Base-by-base conservation (phyloP, 2,329 filamentous ascomycete genomes). In the Fusarium circinatum region DNA sequence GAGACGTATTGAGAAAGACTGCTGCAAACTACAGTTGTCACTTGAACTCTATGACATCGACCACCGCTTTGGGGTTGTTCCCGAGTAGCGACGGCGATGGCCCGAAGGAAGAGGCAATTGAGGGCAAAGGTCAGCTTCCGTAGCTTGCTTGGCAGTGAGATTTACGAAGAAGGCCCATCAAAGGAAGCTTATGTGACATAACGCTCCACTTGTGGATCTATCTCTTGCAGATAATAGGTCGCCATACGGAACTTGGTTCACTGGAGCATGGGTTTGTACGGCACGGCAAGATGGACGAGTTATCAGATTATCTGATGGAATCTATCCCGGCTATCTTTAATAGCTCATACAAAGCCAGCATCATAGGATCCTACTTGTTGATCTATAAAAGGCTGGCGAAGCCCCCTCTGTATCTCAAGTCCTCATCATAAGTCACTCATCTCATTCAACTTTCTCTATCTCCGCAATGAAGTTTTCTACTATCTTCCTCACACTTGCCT, bases 321-420 rank as follows among this genome's bases (percentile, higher is more conserved):
- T n/a, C n/a, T n/a, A n/a, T n/a, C n/a, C n/a, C n/a, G n/a, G n/a
- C n/a, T n/a, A n/a, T n/a, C n/a, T n/a, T n/a, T 28, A 22, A 18
- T 42, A 42, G 2, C 9, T 15, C 11, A 12, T 6, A 10, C 2
- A 3, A 5, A 22, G 12, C 3, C 30, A 34, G 52, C 2, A 17
- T 11, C 17, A 45, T 10, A 34, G 2, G 3, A 6, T 36, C 8
- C 11, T 1, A 15, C 6, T 3, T 6, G 0, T 7, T 4, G 1
- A 20, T 22, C 36, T 61, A 55, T 61, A 42, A 34, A 55, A 54
- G 15, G 17, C 13, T 14, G 9, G 2, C 1, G 6, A 5, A 17
- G 28, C 10, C 12, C 28, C 28, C n/a, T n/a, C n/a, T n/a, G n/a
- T n/a, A n/a, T 30, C 9, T 5, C 6, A 10, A 24, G 41, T 12